phyloP scores from a whole-genome alignment of 257 asterid species.

The Jasminum sambac region DNA sequence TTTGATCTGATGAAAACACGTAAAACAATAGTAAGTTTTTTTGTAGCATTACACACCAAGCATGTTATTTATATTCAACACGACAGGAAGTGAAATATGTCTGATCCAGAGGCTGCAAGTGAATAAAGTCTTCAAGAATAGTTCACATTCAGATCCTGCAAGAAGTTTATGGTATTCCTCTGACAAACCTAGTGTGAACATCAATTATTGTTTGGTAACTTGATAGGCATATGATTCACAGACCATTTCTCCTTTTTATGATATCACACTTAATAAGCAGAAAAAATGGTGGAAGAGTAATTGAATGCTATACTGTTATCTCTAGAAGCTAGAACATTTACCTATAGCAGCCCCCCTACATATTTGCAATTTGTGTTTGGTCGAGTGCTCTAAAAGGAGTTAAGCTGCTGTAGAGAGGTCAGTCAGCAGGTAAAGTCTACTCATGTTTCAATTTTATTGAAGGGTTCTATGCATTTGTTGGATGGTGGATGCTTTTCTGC shows the following conservation, averaged over 20 bases:
- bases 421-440: neutral
- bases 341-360: neutral
- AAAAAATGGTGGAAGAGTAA: neutral
- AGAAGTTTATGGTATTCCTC: neutral
- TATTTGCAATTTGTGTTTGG: neutral
- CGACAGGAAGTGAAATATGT: neutral
- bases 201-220: neutral
- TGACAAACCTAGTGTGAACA: neutral
- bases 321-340: neutral
- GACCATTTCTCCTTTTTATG: neutral
- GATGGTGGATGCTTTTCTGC: neutral
- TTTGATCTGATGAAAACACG: neutral
- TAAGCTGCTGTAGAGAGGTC: neutral
- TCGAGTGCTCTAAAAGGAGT: neutral
- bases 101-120: neutral
- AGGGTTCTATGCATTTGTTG: neutral
- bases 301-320: neutral
- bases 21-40: neutral
- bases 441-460: neutral
- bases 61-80: neutral
- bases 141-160: neutral
- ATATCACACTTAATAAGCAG: neutral
- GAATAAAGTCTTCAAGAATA: neutral
- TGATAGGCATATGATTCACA: neutral
- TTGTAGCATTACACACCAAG: neutral